Evolutionary conservation across 495 filamentous ascomycete genomes (phyloP), one percentile per base, ranked within the genome.

Genomic region (Parachaetomium inaequale): DNA sequence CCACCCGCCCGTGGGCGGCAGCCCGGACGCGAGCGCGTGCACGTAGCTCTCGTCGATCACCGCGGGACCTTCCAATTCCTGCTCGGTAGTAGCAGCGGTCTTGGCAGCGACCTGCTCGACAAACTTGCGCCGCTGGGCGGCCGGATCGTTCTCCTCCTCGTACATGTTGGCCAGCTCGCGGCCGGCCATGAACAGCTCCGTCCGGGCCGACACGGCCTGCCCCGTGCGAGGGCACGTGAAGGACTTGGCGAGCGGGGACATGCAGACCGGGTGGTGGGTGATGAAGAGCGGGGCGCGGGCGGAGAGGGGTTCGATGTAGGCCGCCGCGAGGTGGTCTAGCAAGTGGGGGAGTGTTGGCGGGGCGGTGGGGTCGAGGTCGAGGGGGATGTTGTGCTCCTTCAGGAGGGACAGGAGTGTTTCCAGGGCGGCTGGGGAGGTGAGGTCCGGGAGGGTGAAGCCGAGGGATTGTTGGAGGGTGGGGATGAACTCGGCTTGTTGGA

Each of bases 1-100:
- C 94, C 94, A 98, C 4, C 94, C 94, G 1, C 93, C 95, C 2
- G 94, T 98, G 17, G 94, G 87, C 40, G 94, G 94, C 59, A 98
- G 75, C 0, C 92, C 94, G 78, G 88, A 91, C 68, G 93, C 90
- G 47, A 98, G 72, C 5, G 90, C 90, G 58, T 87, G 80, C 6
- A 96, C 78, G 66, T 96, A 98, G 61, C 81, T 85, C 76, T 96
- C 90, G 66, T 98, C 94, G 14, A 96, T 52, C 5, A 26, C 50
- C 26, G 10, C 59, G 15, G 31, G 17, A 58, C 56, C 21, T 26
- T 46, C 52, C 32, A 26, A 31, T 75, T 71, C 4, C 84, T 62
- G 56, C 28, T 5, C 42, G 43, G 23, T 12, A 2, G 6, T 31
- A 7, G 29, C 7, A 15, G 19, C 38, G 6, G 8, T 2, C 21